These are phyloP conservation scores for Phytopythium sindhum DNA, from an alignment of 352 stramenopile genomes.

Conservation along the genomic window DNA sequence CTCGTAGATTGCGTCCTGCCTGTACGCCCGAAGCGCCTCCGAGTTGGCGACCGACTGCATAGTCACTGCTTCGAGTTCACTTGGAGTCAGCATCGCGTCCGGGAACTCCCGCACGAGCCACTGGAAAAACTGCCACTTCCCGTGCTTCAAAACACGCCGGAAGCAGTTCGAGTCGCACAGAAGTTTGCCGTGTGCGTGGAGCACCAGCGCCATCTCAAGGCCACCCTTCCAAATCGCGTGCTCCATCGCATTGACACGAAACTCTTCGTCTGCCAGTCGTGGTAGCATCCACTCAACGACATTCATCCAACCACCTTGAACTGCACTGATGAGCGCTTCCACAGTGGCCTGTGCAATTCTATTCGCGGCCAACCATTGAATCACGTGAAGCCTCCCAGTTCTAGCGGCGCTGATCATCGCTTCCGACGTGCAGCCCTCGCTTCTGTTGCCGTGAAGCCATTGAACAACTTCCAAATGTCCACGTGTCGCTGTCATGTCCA, in stretches of 20 bases:
- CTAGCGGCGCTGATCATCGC: not conserved
- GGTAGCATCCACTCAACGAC: not conserved
- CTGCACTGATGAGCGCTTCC: too few species aligned
- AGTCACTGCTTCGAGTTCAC: not conserved
- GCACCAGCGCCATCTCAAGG: not conserved
- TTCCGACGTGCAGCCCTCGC: not conserved
- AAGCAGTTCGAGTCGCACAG: too few species aligned
- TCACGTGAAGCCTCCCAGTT: not conserved
- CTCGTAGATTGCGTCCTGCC: not conserved
- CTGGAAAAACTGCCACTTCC: not conserved
- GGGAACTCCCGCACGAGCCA: conserved; percentile 1
- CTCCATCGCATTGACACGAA: not conserved
- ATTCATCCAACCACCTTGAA: too few species aligned
- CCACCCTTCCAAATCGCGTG: too few species aligned
- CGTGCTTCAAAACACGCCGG: too few species aligned
- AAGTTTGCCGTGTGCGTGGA: not conserved
- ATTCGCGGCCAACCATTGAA: not conserved
- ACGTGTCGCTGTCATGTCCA: not conserved
- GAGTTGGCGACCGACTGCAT: not conserved
- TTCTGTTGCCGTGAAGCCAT: not conserved
- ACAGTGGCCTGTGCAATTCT: not conserved
- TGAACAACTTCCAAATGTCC: not conserved
- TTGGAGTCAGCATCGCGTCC: not conserved
- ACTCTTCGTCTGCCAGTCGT: not conserved
- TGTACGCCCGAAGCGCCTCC: not conserved